phyloP scores from a whole-genome alignment of 139 green algal species.

The Penium margaritaceum region DNA sequence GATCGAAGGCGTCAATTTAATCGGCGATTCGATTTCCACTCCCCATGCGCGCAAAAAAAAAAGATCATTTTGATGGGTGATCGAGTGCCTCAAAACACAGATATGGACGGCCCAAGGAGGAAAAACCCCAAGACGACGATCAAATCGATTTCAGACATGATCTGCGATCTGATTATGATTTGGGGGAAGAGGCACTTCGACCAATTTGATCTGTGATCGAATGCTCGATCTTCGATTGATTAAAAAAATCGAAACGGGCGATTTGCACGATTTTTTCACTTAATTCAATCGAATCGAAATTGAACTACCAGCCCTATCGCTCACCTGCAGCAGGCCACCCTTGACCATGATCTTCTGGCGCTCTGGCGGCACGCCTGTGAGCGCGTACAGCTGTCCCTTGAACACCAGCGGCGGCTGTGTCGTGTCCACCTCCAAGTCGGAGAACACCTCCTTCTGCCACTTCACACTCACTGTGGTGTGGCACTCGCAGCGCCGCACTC shows the following conservation, averaged over 20 bases:
- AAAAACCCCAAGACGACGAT: too few species aligned
- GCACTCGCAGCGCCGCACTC: too few species aligned
- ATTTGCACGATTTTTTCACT: background rate
- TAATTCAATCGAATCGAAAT: background rate
- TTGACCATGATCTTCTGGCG: conserved; percentile 96
- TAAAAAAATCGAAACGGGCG: too few species aligned
- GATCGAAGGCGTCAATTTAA: too few species aligned
- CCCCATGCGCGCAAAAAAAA: too few species aligned
- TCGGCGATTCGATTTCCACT: too few species aligned
- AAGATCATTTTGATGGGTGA: too few species aligned
- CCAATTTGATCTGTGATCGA: background rate
- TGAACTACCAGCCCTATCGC: background rate
- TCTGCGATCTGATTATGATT: background rate
- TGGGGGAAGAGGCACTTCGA: background rate
- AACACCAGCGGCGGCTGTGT: conserved; percentile 70
- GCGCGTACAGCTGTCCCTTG: conserved; percentile 89
- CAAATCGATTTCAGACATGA: background rate
- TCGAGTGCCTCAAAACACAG: too few species aligned
- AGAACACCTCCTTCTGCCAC: conserved; percentile 82
- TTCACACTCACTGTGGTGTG: conserved; percentile 83
- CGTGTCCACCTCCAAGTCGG: conserved; percentile 78
- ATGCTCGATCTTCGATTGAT: too few species aligned
- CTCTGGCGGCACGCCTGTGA: conserved; percentile 85
- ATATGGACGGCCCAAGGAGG: too few species aligned
- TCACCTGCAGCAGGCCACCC: conserved; percentile 73